phyloP scores from a whole-genome alignment of 164 flowering plant genomes.

The Chimonanthus praecox region DNA sequence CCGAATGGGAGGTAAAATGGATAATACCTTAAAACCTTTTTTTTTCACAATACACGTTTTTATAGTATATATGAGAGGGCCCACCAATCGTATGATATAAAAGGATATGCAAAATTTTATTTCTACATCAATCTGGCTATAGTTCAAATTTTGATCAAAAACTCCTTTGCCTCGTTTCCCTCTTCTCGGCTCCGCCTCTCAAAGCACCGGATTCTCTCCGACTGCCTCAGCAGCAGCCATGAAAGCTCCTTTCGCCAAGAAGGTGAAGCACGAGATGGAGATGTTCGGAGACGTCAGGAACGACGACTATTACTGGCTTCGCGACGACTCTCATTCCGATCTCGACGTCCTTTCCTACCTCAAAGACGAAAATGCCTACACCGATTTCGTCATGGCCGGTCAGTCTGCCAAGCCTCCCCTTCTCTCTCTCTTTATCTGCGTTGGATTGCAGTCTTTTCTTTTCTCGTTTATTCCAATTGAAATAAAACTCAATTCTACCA shows the following conservation, averaged over 20 bases:
- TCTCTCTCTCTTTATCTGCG: neutral
- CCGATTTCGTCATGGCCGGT: neutral
- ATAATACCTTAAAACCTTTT: too few relatives aligned
- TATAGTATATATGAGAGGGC: too few relatives aligned
- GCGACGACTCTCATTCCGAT: constrained; percentile 76
- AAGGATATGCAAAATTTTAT: too few relatives aligned
- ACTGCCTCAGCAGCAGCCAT: constrained; percentile 6
- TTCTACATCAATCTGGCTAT: too few relatives aligned
- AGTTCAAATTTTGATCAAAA: too few relatives aligned
- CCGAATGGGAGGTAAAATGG: too few relatives aligned
- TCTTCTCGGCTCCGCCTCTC: neutral
- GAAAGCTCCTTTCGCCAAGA: constrained; percentile 61
- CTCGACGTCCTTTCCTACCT: constrained; percentile 51
- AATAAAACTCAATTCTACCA: too few relatives aligned
- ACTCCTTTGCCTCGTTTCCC: neutral
- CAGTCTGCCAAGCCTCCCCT: neutral
- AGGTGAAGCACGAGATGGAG: constrained; percentile 73
- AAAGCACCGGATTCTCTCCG: neutral
- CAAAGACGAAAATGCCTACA: neutral
- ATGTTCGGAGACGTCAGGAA: constrained; percentile 79
- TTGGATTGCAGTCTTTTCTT: neutral
- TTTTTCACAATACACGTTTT: too few relatives aligned
- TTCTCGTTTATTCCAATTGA: too few relatives aligned
- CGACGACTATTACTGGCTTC: constrained; percentile 92
- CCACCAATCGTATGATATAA: too few relatives aligned